phyloP scores from a whole-genome alignment of 768 basidiomycete genomes.

The Naganishia friedmannii region DNA sequence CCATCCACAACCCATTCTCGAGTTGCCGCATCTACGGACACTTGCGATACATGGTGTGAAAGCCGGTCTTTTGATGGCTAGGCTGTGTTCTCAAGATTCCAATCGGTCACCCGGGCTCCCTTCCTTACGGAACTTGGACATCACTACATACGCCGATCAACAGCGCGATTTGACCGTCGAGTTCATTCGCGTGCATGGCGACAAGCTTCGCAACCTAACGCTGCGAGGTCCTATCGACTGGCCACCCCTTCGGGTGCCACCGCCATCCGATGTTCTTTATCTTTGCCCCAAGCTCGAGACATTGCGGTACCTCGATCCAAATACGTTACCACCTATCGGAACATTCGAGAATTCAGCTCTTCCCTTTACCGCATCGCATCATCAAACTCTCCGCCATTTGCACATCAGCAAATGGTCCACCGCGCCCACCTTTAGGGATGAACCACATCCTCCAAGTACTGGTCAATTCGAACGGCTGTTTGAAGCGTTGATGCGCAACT shows the following conservation, averaged over 20 bases:
- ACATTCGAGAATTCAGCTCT: slow-evolving; percentile 24
- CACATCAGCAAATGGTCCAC: slow-evolving; percentile 41
- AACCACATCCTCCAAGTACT: slow-evolving; percentile 15
- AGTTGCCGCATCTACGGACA: slow-evolving; percentile 1
- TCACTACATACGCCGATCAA: slow-evolving; percentile 37
- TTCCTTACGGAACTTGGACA: slow-evolving; percentile 33
- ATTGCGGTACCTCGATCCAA: slow-evolving; percentile 36
- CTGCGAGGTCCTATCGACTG: slow-evolving; percentile 41
- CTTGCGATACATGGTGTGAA: slow-evolving; percentile 23
- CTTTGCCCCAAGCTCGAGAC: slow-evolving; percentile 38
- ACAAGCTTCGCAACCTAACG: slow-evolving; percentile 40
- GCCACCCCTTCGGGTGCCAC: slow-evolving; percentile 35
- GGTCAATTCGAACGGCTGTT: slow-evolving; percentile 22
- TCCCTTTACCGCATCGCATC: slow-evolving; percentile 11
- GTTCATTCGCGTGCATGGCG: slow-evolving; percentile 40
- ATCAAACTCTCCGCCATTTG: slow-evolving; percentile 37
- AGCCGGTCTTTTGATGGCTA: slow-evolving; percentile 22
- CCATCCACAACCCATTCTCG: slow-evolving; percentile 7
- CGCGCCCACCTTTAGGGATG: slow-evolving; percentile 7
- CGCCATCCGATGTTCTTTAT: slow-evolving; percentile 36
- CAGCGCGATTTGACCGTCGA: slow-evolving; percentile 35
- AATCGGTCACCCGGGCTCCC: slow-evolving; percentile 38
- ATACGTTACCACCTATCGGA: slow-evolving; percentile 28
- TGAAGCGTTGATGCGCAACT: slow-evolving; percentile 16
- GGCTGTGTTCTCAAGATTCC: slow-evolving; percentile 26